These are phyloP conservation scores for Medicago arabica DNA, from an alignment of 306 rosid species.

Conservation along the genomic window DNA sequence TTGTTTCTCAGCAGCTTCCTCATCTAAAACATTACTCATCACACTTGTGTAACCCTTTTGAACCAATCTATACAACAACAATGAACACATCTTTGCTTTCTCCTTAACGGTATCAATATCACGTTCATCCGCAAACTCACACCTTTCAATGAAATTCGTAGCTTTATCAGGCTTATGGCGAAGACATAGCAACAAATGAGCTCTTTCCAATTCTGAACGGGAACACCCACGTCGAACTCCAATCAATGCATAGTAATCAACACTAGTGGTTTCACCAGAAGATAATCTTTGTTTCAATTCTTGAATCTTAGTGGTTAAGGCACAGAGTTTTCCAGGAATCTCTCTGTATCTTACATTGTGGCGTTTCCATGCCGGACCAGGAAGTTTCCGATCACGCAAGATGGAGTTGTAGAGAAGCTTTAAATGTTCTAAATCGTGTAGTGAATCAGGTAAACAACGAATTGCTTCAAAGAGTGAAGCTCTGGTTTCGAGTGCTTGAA, in stretches of 20 bases:
- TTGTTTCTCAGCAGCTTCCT: constrained; percentile 80
- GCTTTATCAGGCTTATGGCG: constrained; percentile 92
- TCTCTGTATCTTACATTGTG: constrained; percentile 78
- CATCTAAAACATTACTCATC: constrained; percentile 64
- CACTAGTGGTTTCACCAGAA: constrained; percentile 68
- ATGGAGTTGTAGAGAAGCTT: constrained; percentile 89
- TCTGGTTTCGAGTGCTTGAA: constrained; percentile 87
- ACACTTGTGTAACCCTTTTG: constrained; percentile 84
- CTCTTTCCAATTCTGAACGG: constrained; percentile 85
- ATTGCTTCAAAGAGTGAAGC: constrained; percentile 77
- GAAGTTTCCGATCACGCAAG: constrained; percentile 80
- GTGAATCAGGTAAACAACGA: constrained; percentile 83
- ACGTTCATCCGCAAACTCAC: constrained; percentile 73
- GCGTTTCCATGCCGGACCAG: constrained; percentile 93
- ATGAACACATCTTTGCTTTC: constrained; percentile 74
- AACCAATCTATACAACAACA: constrained; percentile 80
- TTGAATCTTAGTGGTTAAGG: constrained; percentile 67
- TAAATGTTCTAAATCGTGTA: constrained; percentile 90
- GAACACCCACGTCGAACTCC: constrained; percentile 91
- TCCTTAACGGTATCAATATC: constrained; percentile 81
- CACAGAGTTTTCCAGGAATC: constrained; percentile 83
- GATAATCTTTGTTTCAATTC: constrained; percentile 74
- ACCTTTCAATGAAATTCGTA: constrained; percentile 68
- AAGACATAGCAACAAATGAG: constrained; percentile 67
- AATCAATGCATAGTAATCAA: constrained; percentile 81